Evolutionary conservation across 1,284 basidiomycete genomes (phyloP).

Genomic region (Vanrija pseudolonga): DNA sequence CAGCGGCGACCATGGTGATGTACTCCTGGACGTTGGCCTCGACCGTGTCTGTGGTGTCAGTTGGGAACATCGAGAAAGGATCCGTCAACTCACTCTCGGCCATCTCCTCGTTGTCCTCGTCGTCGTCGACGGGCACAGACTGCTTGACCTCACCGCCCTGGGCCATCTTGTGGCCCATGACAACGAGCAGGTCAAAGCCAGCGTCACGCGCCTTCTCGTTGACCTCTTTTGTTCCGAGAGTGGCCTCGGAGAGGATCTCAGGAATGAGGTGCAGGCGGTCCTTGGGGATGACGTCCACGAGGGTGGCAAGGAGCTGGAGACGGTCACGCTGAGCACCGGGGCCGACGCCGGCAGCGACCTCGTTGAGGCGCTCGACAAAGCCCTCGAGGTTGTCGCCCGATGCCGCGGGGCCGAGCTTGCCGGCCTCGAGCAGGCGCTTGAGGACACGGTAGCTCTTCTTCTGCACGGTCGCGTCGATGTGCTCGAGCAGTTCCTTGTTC

Average conservation of each 20-base stretch:
- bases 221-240: slow-evolving; percentile 96
- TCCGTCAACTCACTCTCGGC: slow-evolving; percentile 54
- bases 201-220: slow-evolving; percentile 86
- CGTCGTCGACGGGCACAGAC: slow-evolving; percentile 65
- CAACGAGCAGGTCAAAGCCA: slow-evolving; percentile 85
- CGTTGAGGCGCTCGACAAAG: slow-evolving; percentile 60
- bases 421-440: slow-evolving; percentile 64
- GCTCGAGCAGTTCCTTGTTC: slow-evolving; percentile 49
- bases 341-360: slow-evolving; percentile 61
- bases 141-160: slow-evolving; percentile 79
- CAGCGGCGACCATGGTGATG: slow-evolving; percentile 94
- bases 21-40: slow-evolving; percentile 85
- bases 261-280: slow-evolving; percentile 80
- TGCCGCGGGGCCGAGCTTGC: slow-evolving; percentile 53
- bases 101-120: slow-evolving; percentile 66
- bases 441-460: slow-evolving; percentile 93
- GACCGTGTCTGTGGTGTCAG: slow-evolving; percentile 50
- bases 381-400: slow-evolving; percentile 55
- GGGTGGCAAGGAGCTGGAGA: slow-evolving; percentile 66
- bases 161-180: slow-evolving; percentile 90
- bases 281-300: slow-evolving; percentile 69
- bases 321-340: slow-evolving; percentile 91
- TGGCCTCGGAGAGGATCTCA: slow-evolving; percentile 86
- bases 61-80: background rate
- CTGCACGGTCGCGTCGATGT: slow-evolving; percentile 81